Evolutionary conservation across 768 basidiomycete genomes (phyloP).

Genomic region (Xerocomus brunneocitrinus): DNA sequence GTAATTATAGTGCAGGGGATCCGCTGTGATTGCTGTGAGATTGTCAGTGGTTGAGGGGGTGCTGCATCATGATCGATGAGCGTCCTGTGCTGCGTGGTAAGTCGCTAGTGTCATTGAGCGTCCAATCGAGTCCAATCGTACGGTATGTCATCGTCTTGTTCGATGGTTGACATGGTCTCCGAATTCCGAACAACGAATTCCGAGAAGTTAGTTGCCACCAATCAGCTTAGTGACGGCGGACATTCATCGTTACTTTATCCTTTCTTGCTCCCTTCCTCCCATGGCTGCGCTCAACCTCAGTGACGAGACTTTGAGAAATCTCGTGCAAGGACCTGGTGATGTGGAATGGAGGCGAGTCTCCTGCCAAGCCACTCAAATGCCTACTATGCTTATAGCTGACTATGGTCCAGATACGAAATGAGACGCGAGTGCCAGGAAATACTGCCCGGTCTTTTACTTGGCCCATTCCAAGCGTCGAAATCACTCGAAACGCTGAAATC

Average conservation of each 20-base stretch:
- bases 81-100: conserved; percentile 17
- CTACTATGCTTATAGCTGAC: conserved; percentile 4
- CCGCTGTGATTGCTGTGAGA: conserved; percentile 22
- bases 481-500: conserved; percentile 61
- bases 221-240: background rate
- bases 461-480: conserved; percentile 87
- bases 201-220: conserved; percentile 9
- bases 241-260: background rate
- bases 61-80: conserved; percentile 29
- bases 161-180: conserved; percentile 33
- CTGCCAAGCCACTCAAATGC: background rate
- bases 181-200: conserved; percentile 25
- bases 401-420: conserved; percentile 77
- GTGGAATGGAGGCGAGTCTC: conserved; percentile 73
- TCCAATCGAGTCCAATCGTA: conserved; percentile 29
- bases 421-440: conserved; percentile 93
- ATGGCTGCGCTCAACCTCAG: conserved; percentile 25
- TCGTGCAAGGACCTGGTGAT: conserved; percentile 77
- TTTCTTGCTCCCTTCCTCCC: background rate
- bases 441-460: conserved; percentile 73
- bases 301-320: conserved; percentile 45
- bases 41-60: background rate
- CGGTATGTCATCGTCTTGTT: conserved; percentile 60
- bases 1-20: conserved; percentile 93
- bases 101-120: background rate